A percentile compares a stretch with the other conserved stretches of the same genome.
phyloP scores from a whole-genome alignment of 495 filamentous ascomycete species.

The Tuber calosporum region DNA sequence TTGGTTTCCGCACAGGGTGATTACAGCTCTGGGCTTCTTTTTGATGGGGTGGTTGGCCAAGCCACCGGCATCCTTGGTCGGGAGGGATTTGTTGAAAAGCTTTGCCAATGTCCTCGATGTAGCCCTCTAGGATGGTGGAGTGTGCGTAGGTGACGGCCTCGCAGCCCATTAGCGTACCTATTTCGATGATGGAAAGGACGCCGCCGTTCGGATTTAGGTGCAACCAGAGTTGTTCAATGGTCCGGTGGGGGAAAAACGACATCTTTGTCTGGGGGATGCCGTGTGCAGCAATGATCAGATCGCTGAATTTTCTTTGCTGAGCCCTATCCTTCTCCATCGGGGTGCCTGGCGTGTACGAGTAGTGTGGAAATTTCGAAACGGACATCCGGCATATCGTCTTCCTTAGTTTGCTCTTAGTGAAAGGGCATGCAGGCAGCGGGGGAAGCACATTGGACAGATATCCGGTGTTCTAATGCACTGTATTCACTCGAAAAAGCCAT shows the following conservation, averaged over 20 bases:
- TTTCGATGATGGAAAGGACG: slow-evolving; percentile 78
- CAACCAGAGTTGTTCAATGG: slow-evolving; percentile 75
- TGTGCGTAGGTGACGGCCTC: slow-evolving; percentile 79
- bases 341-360: slow-evolving; percentile 57
- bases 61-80: too few species aligned
- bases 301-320: slow-evolving; percentile 64
- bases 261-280: slow-evolving; percentile 63
- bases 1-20: slow-evolving; percentile 91
- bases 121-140: too few species aligned
- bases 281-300: slow-evolving; percentile 80
- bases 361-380: slow-evolving; percentile 39
- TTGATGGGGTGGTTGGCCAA: too few species aligned
- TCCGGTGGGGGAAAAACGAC: slow-evolving; percentile 63
- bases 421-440: too few species aligned
- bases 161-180: slow-evolving; percentile 80
- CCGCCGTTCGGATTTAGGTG: slow-evolving; percentile 75
- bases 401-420: too few species aligned
- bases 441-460: too few species aligned
- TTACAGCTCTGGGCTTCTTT: slow-evolving; percentile 78
- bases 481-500: too few species aligned
- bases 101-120: too few species aligned
- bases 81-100: too few species aligned
- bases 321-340: slow-evolving; percentile 44
- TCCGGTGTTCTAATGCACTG: too few species aligned
- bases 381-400: background rate